Conservation (phyloP, 1,139 yeast species). For the Kazachstania sp. region DNA sequence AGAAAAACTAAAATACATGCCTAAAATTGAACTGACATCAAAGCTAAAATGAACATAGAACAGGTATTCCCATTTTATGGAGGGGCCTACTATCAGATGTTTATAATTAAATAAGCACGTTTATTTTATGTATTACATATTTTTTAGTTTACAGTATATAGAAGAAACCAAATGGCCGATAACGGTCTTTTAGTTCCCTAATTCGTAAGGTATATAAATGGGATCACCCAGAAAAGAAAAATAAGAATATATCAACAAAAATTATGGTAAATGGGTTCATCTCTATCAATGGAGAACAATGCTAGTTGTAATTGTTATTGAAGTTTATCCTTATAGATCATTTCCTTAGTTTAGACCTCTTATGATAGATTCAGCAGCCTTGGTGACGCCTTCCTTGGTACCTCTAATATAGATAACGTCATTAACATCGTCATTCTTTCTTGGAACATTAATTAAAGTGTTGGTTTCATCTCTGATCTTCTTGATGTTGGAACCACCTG, state of each 20-base stretch:
- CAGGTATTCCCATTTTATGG: background rate
- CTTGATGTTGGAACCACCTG: slow-evolving; percentile 63
- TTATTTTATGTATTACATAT: background rate
- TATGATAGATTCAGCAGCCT: slow-evolving; percentile 37
- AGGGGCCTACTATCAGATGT: background rate
- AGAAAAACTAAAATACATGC: too few relatives aligned
- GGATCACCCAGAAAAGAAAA: background rate
- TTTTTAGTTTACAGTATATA: background rate
- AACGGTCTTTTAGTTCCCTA: background rate
- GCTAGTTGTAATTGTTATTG: background rate
- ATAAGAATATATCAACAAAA: background rate
- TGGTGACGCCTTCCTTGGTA: slow-evolving; percentile 33
- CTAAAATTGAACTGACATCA: too few relatives aligned
- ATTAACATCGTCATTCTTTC: slow-evolving; percentile 42
- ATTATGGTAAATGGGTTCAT: background rate
- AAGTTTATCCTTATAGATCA: slow-evolving; percentile 1
- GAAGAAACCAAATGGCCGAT: too few relatives aligned
- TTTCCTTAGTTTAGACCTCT: slow-evolving; percentile 15
- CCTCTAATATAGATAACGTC: slow-evolving; percentile 41
- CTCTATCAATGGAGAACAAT: slow-evolving; percentile 2
- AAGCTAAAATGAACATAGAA: too few relatives aligned
- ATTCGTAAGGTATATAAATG: background rate
- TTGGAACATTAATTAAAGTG: slow-evolving; percentile 58
- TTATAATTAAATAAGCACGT: background rate
- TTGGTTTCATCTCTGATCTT: slow-evolving; percentile 52